Conservation (phyloP, 257 asterid species). For the Mitragyna speciosa region DNA sequence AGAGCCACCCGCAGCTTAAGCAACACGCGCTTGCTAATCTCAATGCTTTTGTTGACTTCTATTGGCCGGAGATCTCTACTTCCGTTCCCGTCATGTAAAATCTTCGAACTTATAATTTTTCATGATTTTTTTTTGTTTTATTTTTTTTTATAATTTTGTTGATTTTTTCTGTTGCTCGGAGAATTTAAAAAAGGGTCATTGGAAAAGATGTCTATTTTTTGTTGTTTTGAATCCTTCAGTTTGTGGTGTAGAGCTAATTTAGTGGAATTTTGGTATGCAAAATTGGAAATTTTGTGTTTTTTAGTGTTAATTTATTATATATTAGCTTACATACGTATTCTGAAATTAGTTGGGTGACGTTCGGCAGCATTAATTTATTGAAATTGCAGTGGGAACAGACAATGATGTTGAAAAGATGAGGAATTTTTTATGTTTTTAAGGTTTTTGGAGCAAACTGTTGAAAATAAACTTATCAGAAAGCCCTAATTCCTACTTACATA, state of each 20-base stretch:
- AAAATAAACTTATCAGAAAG: neutral
- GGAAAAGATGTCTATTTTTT: neutral
- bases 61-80: conserved; percentile 95
- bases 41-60: conserved; percentile 69
- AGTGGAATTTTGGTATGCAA: neutral
- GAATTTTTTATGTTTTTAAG: neutral
- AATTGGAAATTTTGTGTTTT: neutral
- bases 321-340: neutral
- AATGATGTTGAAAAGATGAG: neutral
- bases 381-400: neutral
- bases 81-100: conserved; percentile 72
- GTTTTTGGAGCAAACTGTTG: neutral
- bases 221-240: neutral
- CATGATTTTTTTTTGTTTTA: neutral
- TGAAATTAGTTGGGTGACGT: neutral
- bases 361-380: neutral
- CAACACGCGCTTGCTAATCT: conserved; percentile 85
- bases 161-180: neutral
- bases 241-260: neutral
- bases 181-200: neutral
- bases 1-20: conserved; percentile 69
- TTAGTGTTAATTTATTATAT: neutral
- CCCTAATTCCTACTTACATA: too few relatives aligned
- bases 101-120: neutral
- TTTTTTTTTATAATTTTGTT: neutral